Conservation (phyloP, 2,329 filamentous ascomycete species). For the Sordariomycetes sp. region DNA sequence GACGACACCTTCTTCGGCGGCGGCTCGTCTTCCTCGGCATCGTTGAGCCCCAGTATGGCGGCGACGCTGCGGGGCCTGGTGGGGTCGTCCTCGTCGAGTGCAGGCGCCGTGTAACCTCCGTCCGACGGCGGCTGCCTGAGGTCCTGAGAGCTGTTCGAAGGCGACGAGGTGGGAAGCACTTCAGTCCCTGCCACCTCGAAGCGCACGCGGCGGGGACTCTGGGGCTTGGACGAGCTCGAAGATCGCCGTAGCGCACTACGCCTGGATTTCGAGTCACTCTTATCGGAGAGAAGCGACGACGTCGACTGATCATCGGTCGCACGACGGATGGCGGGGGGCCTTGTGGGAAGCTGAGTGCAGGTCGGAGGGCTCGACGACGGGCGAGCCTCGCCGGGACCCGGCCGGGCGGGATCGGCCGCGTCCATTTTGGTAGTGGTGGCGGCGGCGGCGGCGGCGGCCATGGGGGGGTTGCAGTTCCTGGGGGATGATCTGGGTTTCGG, state of each 20-base stretch:
- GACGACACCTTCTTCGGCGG: conserved; percentile 41
- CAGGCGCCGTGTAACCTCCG: conserved; percentile 3
- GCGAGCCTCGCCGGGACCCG: neutral
- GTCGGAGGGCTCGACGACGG: neutral
- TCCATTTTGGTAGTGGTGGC: neutral
- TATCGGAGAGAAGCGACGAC: conserved; percentile 38
- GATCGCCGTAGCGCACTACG: conserved; percentile 45
- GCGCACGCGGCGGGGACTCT: conserved; percentile 47
- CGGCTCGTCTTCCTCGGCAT: conserved; percentile 19
- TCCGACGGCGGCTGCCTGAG: neutral
- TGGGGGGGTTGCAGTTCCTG: neutral
- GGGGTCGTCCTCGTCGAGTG: neutral
- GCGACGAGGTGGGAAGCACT: conserved; percentile 45
- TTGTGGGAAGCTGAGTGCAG: neutral
- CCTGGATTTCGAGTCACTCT: conserved; percentile 32
- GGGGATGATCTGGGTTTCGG: neutral
- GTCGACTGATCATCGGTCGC: conserved; percentile 30
- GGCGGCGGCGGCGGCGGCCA: neutral
- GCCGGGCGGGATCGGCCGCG: neutral
- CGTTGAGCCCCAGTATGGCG: conserved; percentile 15
- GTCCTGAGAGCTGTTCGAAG: conserved; percentile 11
- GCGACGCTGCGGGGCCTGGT: conserved; percentile 11
- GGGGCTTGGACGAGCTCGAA: conserved; percentile 34
- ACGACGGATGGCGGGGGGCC: conserved; percentile 8
- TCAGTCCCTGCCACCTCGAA: conserved; percentile 48